These are phyloP conservation scores for Candida sojae DNA, from an alignment of 1,139 yeast species.

Conservation along the genomic window DNA sequence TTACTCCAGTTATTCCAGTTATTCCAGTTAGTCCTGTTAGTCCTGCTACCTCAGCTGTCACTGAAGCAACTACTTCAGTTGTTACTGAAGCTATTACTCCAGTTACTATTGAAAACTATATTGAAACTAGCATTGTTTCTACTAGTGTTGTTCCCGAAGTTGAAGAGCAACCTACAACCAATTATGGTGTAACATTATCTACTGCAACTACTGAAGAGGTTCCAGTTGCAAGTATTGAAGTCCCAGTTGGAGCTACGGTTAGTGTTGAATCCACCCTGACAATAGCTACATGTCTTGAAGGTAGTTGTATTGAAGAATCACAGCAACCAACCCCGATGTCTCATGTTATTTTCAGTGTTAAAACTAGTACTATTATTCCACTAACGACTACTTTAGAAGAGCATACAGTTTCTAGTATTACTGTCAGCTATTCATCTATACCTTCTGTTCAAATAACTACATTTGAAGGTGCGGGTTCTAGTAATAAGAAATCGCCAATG, in stretches of 20 bases:
- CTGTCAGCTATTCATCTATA: constrained; percentile 5
- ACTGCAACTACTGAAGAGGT: constrained; percentile 6
- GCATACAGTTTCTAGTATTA: constrained; percentile 3
- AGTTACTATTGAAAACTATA: background rate
- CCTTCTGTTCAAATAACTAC: constrained; percentile 5
- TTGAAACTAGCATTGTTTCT: constrained; percentile 9
- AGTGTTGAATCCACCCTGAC: background rate
- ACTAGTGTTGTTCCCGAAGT: no score
- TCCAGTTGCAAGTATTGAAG: background rate
- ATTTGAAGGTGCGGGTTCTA: constrained; percentile 10
- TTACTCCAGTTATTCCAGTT: constrained; percentile 18
- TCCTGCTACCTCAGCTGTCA: constrained; percentile 1
- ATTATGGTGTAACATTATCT: background rate
- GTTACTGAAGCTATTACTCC: constrained; percentile 12
- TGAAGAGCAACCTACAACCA: background rate
- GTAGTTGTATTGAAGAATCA: constrained; percentile 1
- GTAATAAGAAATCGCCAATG: constrained; percentile 6
- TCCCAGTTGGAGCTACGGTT: background rate
- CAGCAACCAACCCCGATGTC: constrained; percentile 1
- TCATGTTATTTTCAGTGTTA: background rate
- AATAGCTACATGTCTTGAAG: background rate
- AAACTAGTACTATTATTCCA: constrained; percentile 2
- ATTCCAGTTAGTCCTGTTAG: background rate
- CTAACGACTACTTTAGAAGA: background rate
- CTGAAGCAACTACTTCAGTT: background rate